Evolutionary conservation across 2,329 filamentous ascomycete genomes (phyloP).

Genomic region (Tolypocladium endophyticum): DNA sequence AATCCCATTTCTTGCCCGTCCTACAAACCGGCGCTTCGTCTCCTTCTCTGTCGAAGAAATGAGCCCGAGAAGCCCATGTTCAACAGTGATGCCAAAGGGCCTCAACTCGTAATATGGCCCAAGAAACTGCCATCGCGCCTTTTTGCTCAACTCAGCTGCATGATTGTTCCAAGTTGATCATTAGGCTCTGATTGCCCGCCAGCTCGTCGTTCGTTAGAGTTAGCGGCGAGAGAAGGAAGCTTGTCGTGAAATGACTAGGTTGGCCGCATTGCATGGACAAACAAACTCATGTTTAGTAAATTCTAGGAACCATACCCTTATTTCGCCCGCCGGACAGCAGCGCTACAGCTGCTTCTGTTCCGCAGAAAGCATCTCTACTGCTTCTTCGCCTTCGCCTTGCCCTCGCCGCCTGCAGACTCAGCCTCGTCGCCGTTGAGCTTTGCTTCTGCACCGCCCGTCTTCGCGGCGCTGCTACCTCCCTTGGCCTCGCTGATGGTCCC

Average conservation of each 20-base stretch:
- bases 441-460: not conserved
- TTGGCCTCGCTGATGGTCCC: slow-evolving; percentile 2
- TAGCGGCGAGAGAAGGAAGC: not conserved
- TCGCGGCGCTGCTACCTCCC: not conserved
- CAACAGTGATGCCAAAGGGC: no score
- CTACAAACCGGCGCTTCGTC: no score
- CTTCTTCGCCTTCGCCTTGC: not conserved
- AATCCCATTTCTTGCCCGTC: no score
- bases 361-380: not conserved
- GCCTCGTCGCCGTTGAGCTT: not conserved
- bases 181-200: not conserved
- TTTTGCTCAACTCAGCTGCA: not conserved
- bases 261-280: not conserved
- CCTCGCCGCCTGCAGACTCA: not conserved
- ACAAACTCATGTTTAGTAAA: not conserved
- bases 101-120: no score
- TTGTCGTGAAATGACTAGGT: not conserved
- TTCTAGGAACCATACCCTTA: not conserved
- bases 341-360: not conserved
- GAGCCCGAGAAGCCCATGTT: no score
- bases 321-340: no score
- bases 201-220: no score
- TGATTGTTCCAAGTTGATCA: not conserved
- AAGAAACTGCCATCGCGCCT: no score
- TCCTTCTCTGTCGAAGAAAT: no score